Evolutionary conservation across 257 asterid species (phyloP).

Genomic region (Coffea eugenioides): DNA sequence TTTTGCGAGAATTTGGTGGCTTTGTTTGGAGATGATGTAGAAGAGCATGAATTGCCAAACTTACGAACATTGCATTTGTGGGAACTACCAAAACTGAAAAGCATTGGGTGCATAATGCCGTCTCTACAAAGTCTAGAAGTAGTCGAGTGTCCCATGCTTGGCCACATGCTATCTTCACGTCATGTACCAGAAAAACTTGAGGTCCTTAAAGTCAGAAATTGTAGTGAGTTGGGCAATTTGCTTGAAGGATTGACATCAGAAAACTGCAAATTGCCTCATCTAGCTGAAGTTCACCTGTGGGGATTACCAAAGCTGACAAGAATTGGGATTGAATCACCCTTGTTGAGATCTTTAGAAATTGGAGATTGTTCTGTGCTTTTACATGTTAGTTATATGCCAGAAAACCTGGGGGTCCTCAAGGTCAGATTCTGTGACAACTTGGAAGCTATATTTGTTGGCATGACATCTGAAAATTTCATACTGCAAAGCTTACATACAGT

Average conservation of each 20-base stretch:
- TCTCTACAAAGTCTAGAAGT: neutral
- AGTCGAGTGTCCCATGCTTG: conserved; percentile 5
- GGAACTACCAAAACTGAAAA: conserved; percentile 5
- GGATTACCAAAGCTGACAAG: neutral
- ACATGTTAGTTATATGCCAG: too few species aligned
- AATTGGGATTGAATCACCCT: too few species aligned
- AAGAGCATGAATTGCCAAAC: neutral
- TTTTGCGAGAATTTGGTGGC: conserved; percentile 3
- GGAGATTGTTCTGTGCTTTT: too few species aligned
- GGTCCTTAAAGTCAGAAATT: neutral
- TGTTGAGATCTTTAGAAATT: too few species aligned
- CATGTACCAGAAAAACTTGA: neutral
- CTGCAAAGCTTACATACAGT: too few species aligned
- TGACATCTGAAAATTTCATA: too few species aligned
- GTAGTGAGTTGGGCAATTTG: neutral
- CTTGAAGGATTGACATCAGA: conserved; percentile 2
- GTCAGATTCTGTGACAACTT: too few species aligned
- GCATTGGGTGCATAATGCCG: conserved; percentile 5
- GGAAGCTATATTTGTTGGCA: too few species aligned
- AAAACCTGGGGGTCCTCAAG: too few species aligned
- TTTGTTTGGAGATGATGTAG: neutral
- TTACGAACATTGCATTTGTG: conserved; percentile 1
- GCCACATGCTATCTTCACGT: neutral
- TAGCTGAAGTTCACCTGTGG: neutral
- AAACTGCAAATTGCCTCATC: too few species aligned